These are phyloP conservation scores for Syzygium grande DNA, from an alignment of 345 rosid species.

Conservation along the genomic window DNA sequence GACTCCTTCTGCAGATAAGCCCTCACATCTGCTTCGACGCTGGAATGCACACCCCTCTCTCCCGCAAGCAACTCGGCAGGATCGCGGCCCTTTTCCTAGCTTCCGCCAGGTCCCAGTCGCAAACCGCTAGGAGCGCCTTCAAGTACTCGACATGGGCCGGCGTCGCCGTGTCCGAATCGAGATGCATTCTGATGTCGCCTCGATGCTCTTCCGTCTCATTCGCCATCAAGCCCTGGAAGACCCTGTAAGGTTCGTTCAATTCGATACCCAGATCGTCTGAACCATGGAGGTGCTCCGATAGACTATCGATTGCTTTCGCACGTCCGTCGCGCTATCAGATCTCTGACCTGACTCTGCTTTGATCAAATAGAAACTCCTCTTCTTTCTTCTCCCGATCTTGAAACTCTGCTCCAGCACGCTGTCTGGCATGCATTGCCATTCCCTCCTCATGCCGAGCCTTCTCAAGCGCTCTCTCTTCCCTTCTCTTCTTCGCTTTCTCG, in stretches of 20 bases:
- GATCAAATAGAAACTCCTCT: slow-evolving; percentile 94
- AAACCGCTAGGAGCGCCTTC: slow-evolving; percentile 90
- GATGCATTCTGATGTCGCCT: slow-evolving; percentile 89
- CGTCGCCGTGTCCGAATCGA: slow-evolving; percentile 71
- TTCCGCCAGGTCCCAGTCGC: slow-evolving; percentile 93
- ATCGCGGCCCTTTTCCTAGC: slow-evolving; percentile 68
- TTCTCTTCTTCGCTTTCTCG: slow-evolving; percentile 89
- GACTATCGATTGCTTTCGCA: no score
- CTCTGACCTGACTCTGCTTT: slow-evolving; percentile 83
- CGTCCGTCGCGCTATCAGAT: slow-evolving; percentile 84
- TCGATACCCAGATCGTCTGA: slow-evolving; percentile 74
- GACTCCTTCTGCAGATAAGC: slow-evolving; percentile 70
- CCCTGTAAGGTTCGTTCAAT: slow-evolving; percentile 68
- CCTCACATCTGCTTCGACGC: slow-evolving; percentile 71
- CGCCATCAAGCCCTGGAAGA: slow-evolving; percentile 81
- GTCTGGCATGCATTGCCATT: slow-evolving; percentile 89
- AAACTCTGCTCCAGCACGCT: slow-evolving; percentile 90
- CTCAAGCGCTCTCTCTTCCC: slow-evolving; percentile 88
- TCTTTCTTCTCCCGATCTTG: slow-evolving; percentile 97
- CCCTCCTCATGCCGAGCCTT: slow-evolving; percentile 89
- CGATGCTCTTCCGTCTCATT: slow-evolving; percentile 92
- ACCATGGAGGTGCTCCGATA: slow-evolving; percentile 70
- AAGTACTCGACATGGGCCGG: slow-evolving; percentile 61
- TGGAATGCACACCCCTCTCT: slow-evolving; percentile 86
- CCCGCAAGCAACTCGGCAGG: slow-evolving; percentile 85